phyloP scores from a whole-genome alignment of 805 yeast species.

The Kluyveromyces wickerhamii region DNA sequence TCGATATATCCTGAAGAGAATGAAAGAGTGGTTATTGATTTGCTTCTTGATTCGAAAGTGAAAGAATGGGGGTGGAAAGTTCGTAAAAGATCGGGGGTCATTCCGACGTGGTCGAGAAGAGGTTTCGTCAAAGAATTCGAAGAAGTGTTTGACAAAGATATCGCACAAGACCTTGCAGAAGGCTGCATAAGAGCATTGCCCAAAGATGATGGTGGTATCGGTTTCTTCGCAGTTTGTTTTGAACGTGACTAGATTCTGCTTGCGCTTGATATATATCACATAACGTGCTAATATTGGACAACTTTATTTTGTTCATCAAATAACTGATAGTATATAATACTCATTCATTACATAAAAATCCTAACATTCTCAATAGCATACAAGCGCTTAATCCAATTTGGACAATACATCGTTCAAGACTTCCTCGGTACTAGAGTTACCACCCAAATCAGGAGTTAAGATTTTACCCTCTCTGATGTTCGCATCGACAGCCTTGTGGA shows the following conservation, averaged over 20 bases:
- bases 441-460: slow-evolving; percentile 94
- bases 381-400: slow-evolving; percentile 16
- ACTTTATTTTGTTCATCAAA: too few species aligned
- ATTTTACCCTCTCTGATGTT: slow-evolving; percentile 68
- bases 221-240: slow-evolving; percentile 93
- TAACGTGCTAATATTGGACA: too few species aligned
- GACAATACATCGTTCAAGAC: slow-evolving; percentile 75
- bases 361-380: too few species aligned
- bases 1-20: slow-evolving; percentile 91
- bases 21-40: slow-evolving; percentile 80
- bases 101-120: slow-evolving; percentile 82
- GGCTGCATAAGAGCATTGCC: slow-evolving; percentile 86
- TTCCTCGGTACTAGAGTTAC: slow-evolving; percentile 75
- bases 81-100: slow-evolving; percentile 47
- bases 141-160: slow-evolving; percentile 35
- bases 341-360: too few species aligned
- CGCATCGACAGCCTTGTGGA: slow-evolving; percentile 91
- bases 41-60: slow-evolving; percentile 61
- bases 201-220: slow-evolving; percentile 94
- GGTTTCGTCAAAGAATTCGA: slow-evolving; percentile 67
- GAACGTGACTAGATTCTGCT: slow-evolving; percentile 34
- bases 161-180: slow-evolving; percentile 56
- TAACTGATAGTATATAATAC: too few species aligned
- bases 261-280: too few species aligned
- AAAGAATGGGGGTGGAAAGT: slow-evolving; percentile 69